Base-by-base conservation (phyloP, 1,284 basidiomycete species). In the Exobasidium cylindrosporum region DNA sequence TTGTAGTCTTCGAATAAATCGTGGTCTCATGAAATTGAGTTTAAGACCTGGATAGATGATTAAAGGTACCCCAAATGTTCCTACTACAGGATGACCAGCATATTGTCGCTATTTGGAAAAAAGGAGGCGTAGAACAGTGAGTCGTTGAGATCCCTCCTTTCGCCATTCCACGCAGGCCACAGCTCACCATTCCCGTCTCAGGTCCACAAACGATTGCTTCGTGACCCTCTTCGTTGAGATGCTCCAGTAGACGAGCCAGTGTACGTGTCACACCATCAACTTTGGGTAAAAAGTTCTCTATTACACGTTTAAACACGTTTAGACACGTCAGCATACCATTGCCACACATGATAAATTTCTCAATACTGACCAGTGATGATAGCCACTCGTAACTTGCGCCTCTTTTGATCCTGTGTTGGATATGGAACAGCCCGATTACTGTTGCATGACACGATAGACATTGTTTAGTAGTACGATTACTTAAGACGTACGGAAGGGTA, bases 181-280 rank as follows among this genome's bases (percentile, higher is more conserved):
- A n/a, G 68, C 81, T 65, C 58, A 81, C 82, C 72, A 85, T 81
- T 3, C 83, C 82, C 0, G 83, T 83, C 21, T 83, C 81, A 0
- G 85, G 85, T 0, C 85, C 85, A 1, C 85, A 78, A 0, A 86
- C 82, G 62, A 86, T 80, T 35, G 83, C 84, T 62, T 83, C 80
- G 70, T 86, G 84, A 1, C 85, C 85, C 67, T 85, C 82, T 7
- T 79, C 74, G 70, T 83, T 81, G 29, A 86, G 80, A 62, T 86
- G 84, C 61, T 84, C 84, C 30, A 86, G 80, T 5, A 86, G 76
- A n/a, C 83, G 80, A 0, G 84, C 84, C 3, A 86, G 77, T 0
- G 84, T 85, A 24, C 85, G 79, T 0, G 85, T 85, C 1, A 86
- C 84, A 10, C 84, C 85, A 68, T 86, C 84, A 35, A 85, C 78